Base-by-base conservation (phyloP, 331 rosid genomes). In the Acacia pycnantha region DNA sequence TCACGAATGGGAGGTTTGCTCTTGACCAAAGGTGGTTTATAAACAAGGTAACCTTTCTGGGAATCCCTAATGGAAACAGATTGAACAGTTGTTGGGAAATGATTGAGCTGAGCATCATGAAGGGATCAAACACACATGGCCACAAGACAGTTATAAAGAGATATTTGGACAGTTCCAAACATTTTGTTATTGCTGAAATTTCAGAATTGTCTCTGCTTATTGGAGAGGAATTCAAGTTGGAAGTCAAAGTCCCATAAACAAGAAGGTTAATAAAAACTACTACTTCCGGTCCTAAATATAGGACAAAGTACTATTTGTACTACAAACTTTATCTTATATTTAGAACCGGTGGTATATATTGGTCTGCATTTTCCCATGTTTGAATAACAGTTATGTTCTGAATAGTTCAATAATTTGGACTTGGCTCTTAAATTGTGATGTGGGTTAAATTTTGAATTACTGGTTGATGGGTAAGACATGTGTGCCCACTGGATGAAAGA, bases 221-320 rank as follows among this genome's bases (percentile, higher is more conserved):
- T 10, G 92, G 97, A n/a, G 67, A 85, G 85, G 89, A 88, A 77
- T 91, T 94, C 81, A 73, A 83, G 84, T 31, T 94, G 73, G 89
- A 82, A 75, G 8, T 84, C 51, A 19, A 2, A 1, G 67, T 59
- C 15, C 18, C 24, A 22, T 87, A 4, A 74, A 79, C 61, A 73
- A 43, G 78, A 62, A 16, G 15, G 16, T 37, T 6, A 53, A 31
- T 2, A 31, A 31, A 31, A 31, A 1, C 33, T 29, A 29, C 3
- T 29, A 27, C 29, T 1, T 27, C 1, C 29, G 29, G 1, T 0
- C 29, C 29, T 27, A 27, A 27, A 27, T 27, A 27, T 27, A 27
- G 1, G 29, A 27, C 29, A 27, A 27, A 27, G n/a, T n/a, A n/a
- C n/a, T n/a, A n/a, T n/a, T n/a, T n/a, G n/a, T n/a, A n/a, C n/a